These are phyloP conservation scores for Saccharomycopsis sp. DNA, from an alignment of 805 yeast species.

Conservation along the genomic window DNA sequence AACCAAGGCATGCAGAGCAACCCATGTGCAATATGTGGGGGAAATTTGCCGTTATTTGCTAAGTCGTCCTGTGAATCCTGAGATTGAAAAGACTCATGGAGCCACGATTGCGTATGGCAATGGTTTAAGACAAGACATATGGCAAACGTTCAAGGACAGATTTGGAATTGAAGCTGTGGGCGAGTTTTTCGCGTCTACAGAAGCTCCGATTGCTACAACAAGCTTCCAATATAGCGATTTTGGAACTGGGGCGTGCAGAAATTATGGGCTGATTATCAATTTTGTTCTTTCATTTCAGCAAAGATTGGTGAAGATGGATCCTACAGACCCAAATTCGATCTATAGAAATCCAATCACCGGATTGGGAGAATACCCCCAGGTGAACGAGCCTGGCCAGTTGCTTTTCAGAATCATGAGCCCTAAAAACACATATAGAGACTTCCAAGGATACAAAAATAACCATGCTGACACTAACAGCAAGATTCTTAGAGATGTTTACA, in stretches of 20 bases:
- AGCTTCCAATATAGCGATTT: conserved; percentile 66
- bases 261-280: conserved; percentile 56
- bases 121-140: conserved; percentile 82
- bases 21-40: conserved; percentile 88
- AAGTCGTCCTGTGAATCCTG: conserved; percentile 55
- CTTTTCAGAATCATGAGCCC: conserved; percentile 64
- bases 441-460: conserved; percentile 86
- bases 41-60: conserved; percentile 85
- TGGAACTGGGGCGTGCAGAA: conserved; percentile 85
- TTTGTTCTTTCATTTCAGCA: conserved; percentile 44
- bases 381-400: conserved; percentile 78
- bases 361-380: conserved; percentile 42
- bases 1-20: conserved; percentile 58
- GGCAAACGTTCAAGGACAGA: conserved; percentile 70
- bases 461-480: conserved; percentile 71
- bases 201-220: conserved; percentile 82
- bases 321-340: conserved; percentile 64
- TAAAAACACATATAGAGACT: conserved; percentile 57
- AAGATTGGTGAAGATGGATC: conserved; percentile 64
- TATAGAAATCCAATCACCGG: conserved; percentile 64
- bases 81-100: conserved; percentile 47
- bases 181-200: conserved; percentile 92
- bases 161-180: conserved; percentile 71
- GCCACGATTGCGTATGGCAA: conserved; percentile 78
- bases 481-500: conserved; percentile 62